These are phyloP conservation scores for Sanghuangporus baumii DNA, from an alignment of 1,284 basidiomycete genomes.

Conservation along the genomic window DNA sequence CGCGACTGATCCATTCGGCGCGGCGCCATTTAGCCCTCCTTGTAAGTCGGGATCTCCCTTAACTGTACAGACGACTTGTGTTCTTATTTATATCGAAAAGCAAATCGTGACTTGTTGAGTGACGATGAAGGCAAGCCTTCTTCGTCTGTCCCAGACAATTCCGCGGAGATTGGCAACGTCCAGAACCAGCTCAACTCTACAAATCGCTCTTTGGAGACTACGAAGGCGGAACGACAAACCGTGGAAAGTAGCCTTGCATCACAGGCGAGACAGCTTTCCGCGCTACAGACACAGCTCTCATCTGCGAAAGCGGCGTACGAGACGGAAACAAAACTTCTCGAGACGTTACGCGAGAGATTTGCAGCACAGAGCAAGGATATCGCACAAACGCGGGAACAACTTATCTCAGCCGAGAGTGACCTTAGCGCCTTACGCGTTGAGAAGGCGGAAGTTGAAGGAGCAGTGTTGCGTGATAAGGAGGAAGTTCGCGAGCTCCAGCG, in stretches of 20 bases:
- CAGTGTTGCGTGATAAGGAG: conserved; percentile 89
- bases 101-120: conserved; percentile 55
- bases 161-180: conserved; percentile 80
- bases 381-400: conserved; percentile 69
- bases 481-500: conserved; percentile 85
- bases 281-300: conserved; percentile 69
- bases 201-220: conserved; percentile 56
- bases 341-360: conserved; percentile 69
- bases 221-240: conserved; percentile 52
- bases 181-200: conserved; percentile 85
- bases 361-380: conserved; percentile 72
- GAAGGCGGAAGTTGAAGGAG: conserved; percentile 89
- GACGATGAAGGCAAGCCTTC: conserved; percentile 58
- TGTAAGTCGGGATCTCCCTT: conserved; percentile 18
- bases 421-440: conserved; percentile 85
- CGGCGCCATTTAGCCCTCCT: conserved; percentile 23
- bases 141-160: conserved; percentile 51
- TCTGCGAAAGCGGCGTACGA: conserved; percentile 80
- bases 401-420: conserved; percentile 91
- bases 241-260: conserved; percentile 54
- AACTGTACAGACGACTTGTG: background rate
- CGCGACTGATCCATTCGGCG: conserved; percentile 39
- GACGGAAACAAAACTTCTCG: conserved; percentile 73
- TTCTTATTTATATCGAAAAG: conserved; percentile 19
- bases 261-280: conserved; percentile 65